Base-by-base conservation (phyloP, 345 rosid genomes). In the Arabidopsis suecica region DNA sequence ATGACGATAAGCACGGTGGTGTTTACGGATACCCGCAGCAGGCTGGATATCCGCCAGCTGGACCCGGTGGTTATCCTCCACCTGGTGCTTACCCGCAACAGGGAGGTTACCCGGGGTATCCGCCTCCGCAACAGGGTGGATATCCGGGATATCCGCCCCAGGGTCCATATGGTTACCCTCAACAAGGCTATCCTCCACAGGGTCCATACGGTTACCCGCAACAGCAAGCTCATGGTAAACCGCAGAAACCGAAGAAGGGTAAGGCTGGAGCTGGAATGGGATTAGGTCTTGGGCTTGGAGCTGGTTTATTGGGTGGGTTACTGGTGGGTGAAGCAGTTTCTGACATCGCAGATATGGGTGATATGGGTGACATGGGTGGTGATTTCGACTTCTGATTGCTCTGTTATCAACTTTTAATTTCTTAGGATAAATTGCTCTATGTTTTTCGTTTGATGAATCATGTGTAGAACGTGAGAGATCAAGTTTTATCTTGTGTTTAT, bases 281-380 rank as follows among this genome's bases (percentile, higher is more conserved):
- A 1, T 41, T 79, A 12, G 82, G 82, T 0, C 82, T 79, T 50
- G 82, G 82, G 34, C 79, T 80, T 66, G 80, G 83, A 64, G 83
- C 83, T 76, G 83, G 83, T 11, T 54, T 80, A 25, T 28, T 75
- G 45, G 83, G 83, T 65, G 83, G 80, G 40, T 59, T 80, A n/a
- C 38, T 80, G 2, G 83, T 80, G 1, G 83, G 80, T 48, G 83
- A 75, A 59, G 79, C 79, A 0, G 68, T 75, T 14, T 41, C 42
- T 70, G 83, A 80, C 2, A 13, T 80, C 3, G 76, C 69, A 0
- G 79, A 79, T 61, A 65, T 67, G 68, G 79, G 65, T 20, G 71
- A 47, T 22, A 48, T 59, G 65, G 65, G 49, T 36, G 78, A 78
- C 33, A 71, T 78, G 77, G 81, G 81, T 58, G 81, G 81, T 2